phyloP scores from a whole-genome alignment of 2,329 filamentous ascomycete species.

The Cyphellophora europaea region DNA sequence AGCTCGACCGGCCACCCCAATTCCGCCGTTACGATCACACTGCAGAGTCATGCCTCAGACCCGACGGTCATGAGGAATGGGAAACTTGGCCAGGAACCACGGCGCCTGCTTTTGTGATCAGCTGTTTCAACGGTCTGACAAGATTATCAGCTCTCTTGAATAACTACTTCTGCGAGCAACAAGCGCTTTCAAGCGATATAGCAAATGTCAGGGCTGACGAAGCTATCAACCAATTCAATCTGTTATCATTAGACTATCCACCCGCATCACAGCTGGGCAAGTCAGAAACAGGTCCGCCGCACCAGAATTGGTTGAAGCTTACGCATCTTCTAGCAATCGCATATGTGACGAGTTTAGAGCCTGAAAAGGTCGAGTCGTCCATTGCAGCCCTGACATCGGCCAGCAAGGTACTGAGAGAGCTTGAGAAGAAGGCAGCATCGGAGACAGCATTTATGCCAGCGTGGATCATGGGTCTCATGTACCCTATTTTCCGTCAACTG shows the following conservation, averaged over 20 bases:
- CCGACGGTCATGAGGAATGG: conserved; percentile 66
- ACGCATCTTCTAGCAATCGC: not conserved
- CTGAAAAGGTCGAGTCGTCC: not conserved
- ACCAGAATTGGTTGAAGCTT: not conserved
- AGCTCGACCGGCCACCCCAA: conserved; percentile 35
- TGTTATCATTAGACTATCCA: not conserved
- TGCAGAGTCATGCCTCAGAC: conserved; percentile 40
- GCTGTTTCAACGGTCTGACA: conserved; percentile 44
- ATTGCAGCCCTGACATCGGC: not conserved
- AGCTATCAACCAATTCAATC: not conserved
- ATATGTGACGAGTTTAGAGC: not conserved
- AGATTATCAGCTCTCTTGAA: conserved; percentile 22
- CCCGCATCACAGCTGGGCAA: not conserved
- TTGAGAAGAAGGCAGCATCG: no score
- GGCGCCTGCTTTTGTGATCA: conserved; percentile 36
- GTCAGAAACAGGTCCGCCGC: not conserved
- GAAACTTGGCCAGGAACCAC: conserved; percentile 52
- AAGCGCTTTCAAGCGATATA: not conserved
- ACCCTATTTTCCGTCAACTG: no score
- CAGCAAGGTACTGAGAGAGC: no score
- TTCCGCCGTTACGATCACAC: conserved; percentile 28
- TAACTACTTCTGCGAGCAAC: conserved; percentile 1
- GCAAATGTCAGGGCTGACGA: not conserved
- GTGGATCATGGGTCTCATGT: no score
- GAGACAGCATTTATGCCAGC: no score